Evolutionary conservation across 116 monocot species (phyloP).

Genomic region (Cymodocea nodosa): DNA sequence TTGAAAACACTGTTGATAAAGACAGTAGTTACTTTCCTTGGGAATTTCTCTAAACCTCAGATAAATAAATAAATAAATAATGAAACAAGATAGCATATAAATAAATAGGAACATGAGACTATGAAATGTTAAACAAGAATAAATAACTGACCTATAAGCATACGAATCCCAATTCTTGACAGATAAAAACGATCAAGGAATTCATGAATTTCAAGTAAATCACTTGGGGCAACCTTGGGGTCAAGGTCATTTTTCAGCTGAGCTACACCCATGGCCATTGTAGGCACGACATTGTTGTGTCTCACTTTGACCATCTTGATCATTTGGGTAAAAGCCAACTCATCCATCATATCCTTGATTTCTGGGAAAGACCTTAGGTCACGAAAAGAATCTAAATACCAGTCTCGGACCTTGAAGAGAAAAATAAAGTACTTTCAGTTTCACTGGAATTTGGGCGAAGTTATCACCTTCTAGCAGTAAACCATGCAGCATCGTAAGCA

Average conservation of each 20-base stretch:
- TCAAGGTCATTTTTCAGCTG: slow-evolving; percentile 71
- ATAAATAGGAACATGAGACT: slow-evolving; percentile 3
- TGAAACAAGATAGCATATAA: neutral
- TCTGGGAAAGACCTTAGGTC: slow-evolving; percentile 77
- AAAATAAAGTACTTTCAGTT: neutral
- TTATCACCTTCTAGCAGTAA: too few relatives aligned
- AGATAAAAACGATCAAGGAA: slow-evolving; percentile 98
- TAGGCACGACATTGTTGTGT: slow-evolving; percentile 96
- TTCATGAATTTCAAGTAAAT: slow-evolving; percentile 73
- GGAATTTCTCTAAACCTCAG: neutral
- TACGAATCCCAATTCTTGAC: slow-evolving; percentile 95
- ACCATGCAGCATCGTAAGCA: too few relatives aligned
- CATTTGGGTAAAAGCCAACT: slow-evolving; percentile 83
- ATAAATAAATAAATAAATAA: too few relatives aligned
- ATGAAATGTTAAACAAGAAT: neutral
- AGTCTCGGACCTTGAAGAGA: slow-evolving; percentile 63
- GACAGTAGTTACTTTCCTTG: neutral
- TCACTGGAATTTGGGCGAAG: too few relatives aligned
- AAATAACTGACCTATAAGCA: slow-evolving; percentile 86
- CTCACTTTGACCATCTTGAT: slow-evolving; percentile 96
- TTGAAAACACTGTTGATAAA: neutral
- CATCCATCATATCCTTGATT: slow-evolving; percentile 45
- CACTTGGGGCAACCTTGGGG: slow-evolving; percentile 25
- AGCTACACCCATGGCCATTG: slow-evolving; percentile 89
- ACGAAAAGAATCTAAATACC: slow-evolving; percentile 91